Percentiles rank a stretch among this genome's conserved stretches.
Conservation (phyloP, 1,139 yeast genomes). For the Suhomyces bribrorum region DNA sequence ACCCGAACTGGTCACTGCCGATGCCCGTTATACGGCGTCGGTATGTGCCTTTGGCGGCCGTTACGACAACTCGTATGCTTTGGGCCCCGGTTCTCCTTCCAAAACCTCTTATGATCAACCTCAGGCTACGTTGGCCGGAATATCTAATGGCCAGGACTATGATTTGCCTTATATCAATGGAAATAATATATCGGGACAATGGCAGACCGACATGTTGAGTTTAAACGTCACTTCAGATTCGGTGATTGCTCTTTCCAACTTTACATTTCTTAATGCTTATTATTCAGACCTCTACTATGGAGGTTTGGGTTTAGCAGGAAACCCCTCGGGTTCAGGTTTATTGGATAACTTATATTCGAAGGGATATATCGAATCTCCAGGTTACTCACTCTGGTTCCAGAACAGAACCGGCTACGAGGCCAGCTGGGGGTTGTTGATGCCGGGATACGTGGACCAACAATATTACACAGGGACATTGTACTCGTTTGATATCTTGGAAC, state of each 20-base stretch:
- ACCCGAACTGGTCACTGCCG: slow-evolving; percentile 23
- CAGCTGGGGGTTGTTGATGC: slow-evolving; percentile 44
- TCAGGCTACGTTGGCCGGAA: slow-evolving; percentile 10
- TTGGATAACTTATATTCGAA: slow-evolving; percentile 34
- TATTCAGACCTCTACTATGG: slow-evolving; percentile 29
- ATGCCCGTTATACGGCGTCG: slow-evolving; percentile 23
- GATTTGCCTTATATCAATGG: slow-evolving; percentile 32
- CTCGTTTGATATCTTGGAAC: slow-evolving; percentile 50
- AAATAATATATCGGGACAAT: slow-evolving; percentile 29
- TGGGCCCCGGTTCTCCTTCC: slow-evolving; percentile 2
- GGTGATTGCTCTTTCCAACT: slow-evolving; percentile 19
- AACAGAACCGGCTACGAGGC: slow-evolving; percentile 14
- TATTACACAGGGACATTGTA: slow-evolving; percentile 49
- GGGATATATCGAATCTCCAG: slow-evolving; percentile 42
- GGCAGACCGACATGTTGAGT: slow-evolving; percentile 7
- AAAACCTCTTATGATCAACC: slow-evolving; percentile 8
- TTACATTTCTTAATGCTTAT: slow-evolving; percentile 32
- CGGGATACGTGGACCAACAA: slow-evolving; percentile 59
- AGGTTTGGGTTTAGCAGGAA: slow-evolving; percentile 57
- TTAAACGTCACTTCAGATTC: slow-evolving; percentile 5
- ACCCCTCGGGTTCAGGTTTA: slow-evolving; percentile 41
- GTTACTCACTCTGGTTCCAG: slow-evolving; percentile 59
- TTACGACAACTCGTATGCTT: slow-evolving; percentile 13
- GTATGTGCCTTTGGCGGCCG: slow-evolving; percentile 33
- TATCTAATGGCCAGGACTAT: slow-evolving; percentile 17